Evolutionary conservation across 495 filamentous ascomycete genomes (phyloP).

Genomic region (Penicillium simplicissimum): DNA sequence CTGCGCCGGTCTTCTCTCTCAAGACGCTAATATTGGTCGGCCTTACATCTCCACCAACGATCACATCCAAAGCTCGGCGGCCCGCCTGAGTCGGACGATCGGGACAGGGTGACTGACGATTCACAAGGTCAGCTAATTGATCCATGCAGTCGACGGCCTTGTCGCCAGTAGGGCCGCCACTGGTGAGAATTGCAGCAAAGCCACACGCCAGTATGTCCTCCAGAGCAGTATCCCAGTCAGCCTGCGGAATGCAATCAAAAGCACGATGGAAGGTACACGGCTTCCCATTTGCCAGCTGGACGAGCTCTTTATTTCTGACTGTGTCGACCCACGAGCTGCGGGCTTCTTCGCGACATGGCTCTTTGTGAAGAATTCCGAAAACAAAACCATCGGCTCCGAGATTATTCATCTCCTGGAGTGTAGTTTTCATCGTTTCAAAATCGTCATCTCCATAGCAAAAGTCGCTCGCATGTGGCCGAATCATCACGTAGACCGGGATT

Average conservation of each 20-base stretch:
- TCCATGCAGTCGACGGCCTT: conserved; percentile 23
- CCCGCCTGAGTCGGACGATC: background rate
- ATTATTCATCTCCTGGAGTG: conserved; percentile 33
- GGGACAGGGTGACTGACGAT: background rate
- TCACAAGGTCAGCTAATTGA: conserved; percentile 11
- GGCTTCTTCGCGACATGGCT: background rate
- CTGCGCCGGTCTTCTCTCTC: conserved; percentile 24
- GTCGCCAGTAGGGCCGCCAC: conserved; percentile 38
- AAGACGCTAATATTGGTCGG: conserved; percentile 35
- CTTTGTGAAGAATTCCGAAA: conserved; percentile 43
- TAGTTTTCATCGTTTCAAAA: conserved; percentile 42
- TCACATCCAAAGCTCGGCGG: conserved; percentile 21
- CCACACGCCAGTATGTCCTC: conserved; percentile 41
- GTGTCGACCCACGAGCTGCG: conserved; percentile 33
- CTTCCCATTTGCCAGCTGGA: conserved; percentile 36
- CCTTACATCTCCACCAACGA: conserved; percentile 45
- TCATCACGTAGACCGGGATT: conserved; percentile 53
- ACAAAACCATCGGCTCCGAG: conserved; percentile 51
- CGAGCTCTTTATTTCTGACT: conserved; percentile 37
- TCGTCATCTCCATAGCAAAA: conserved; percentile 44
- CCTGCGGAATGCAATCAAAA: conserved; percentile 45
- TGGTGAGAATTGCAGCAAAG: conserved; percentile 49
- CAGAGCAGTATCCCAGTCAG: conserved; percentile 29
- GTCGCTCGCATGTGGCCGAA: conserved; percentile 43
- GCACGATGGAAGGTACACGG: conserved; percentile 58